Conservation (phyloP, 2,329 filamentous ascomycete species). For the Diaporthe vaccinii region DNA sequence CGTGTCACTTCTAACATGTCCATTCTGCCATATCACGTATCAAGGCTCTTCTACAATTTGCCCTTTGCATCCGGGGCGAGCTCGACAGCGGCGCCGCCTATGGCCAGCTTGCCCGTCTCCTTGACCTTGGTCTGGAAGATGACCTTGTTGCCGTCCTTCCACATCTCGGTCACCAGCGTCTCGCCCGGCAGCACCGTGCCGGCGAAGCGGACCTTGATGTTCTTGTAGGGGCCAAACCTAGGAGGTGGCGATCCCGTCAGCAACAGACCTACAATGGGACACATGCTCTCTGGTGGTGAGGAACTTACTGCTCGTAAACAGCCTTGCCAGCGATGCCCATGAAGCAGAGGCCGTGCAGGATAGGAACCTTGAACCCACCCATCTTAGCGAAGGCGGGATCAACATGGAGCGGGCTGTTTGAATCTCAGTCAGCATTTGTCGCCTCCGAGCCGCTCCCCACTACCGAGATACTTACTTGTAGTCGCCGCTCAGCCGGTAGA, state of each 20-base stretch:
- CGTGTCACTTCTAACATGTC: background rate
- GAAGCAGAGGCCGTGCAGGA: slow-evolving; percentile 96
- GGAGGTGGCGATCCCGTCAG: background rate
- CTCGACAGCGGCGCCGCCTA: slow-evolving; percentile 85
- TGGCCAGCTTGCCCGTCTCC: slow-evolving; percentile 92
- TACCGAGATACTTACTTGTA: slow-evolving; percentile 72
- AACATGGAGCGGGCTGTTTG: slow-evolving; percentile 84
- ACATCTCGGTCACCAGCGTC: slow-evolving; percentile 95
- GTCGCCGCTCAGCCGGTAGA: slow-evolving; percentile 95
- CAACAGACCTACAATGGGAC: background rate
- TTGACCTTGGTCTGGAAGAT: slow-evolving; percentile 91
- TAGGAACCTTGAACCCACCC: slow-evolving; percentile 93
- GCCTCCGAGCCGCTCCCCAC: background rate
- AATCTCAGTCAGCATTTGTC: background rate
- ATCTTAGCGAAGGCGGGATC: slow-evolving; percentile 95
- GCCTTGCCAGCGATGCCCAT: slow-evolving; percentile 94
- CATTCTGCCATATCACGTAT: background rate
- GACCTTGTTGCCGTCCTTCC: slow-evolving; percentile 85
- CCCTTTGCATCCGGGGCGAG: slow-evolving; percentile 61
- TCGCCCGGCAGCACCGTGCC: slow-evolving; percentile 88
- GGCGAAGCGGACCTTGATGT: slow-evolving; percentile 93
- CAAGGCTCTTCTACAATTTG: slow-evolving; percentile 44
- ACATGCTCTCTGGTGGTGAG: background rate
- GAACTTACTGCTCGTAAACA: slow-evolving; percentile 75
- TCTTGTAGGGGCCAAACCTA: slow-evolving; percentile 83